Conservation (phyloP, 768 basidiomycete genomes). For the Ramaria sp. region DNA sequence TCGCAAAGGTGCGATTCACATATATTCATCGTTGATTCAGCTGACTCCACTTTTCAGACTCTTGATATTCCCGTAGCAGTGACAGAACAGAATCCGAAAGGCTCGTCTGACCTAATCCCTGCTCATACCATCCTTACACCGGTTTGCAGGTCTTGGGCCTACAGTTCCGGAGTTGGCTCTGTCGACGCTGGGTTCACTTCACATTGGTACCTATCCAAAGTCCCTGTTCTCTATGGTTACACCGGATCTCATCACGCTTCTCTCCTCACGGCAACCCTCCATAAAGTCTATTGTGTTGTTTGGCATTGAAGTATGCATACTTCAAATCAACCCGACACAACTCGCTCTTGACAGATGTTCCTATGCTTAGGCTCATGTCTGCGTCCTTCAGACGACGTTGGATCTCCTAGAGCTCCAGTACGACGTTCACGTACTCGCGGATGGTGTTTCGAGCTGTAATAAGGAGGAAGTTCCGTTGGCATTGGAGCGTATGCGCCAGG, state of each 20-base stretch:
- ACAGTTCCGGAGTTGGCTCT: slow-evolving; percentile 55
- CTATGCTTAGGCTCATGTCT: slow-evolving; percentile 64
- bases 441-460: slow-evolving; percentile 78
- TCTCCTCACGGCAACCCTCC: slow-evolving; percentile 30
- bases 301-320: slow-evolving; percentile 69
- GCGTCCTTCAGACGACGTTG: slow-evolving; percentile 75
- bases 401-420: slow-evolving; percentile 44
- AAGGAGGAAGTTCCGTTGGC: slow-evolving; percentile 71
- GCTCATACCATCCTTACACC: neutral
- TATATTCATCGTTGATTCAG: no score
- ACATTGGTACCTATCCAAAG: slow-evolving; percentile 61
- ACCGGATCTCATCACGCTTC: slow-evolving; percentile 45
- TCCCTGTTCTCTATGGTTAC: slow-evolving; percentile 81
- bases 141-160: slow-evolving; percentile 47
- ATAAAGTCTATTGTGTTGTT: slow-evolving; percentile 62
- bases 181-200: slow-evolving; percentile 42
- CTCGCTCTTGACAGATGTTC: neutral
- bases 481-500: slow-evolving; percentile 52
- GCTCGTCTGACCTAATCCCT: slow-evolving; percentile 25
- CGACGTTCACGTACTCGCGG: slow-evolving; percentile 63
- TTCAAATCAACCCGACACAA: neutral
- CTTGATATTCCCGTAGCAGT: slow-evolving; percentile 62
- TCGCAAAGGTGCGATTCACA: slow-evolving; percentile 46
- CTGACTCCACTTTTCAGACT: slow-evolving; percentile 26
- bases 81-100: slow-evolving; percentile 79